Conservation (phyloP, 768 basidiomycete genomes). For the Dioszegia aurantiaca region DNA sequence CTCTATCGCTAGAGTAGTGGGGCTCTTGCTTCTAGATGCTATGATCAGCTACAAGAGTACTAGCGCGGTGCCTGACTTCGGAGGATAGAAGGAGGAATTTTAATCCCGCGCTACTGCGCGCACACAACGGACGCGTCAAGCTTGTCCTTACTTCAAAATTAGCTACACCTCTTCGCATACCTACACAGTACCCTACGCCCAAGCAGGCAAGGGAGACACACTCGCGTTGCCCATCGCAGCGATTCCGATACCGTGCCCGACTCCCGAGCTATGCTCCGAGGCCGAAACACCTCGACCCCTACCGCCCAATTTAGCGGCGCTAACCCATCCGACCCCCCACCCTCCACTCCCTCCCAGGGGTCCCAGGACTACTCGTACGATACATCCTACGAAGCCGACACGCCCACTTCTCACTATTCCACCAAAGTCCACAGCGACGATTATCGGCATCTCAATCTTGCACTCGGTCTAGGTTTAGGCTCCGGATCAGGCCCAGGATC, state of each 20-base stretch:
- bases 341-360: not conserved
- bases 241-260: not conserved
- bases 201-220: no score
- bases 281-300: slow-evolving; percentile 12
- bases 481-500: no score
- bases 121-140: not conserved
- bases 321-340: no score
- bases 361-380: not conserved
- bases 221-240: no score
- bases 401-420: slow-evolving; percentile 31
- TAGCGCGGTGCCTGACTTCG: not conserved
- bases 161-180: no score
- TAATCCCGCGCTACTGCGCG: no score
- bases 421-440: slow-evolving; percentile 15
- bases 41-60: no score
- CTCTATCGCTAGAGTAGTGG: no score
- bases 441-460: no score
- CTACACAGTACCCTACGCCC: not conserved
- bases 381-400: slow-evolving; percentile 27
- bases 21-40: no score
- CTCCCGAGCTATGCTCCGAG: slow-evolving; percentile 17
- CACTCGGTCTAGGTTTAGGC: no score
- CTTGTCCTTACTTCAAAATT: not conserved
- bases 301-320: not conserved
- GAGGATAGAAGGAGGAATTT: not conserved